Conservation (phyloP, 805 yeast species). For the Candida hungchunana region DNA sequence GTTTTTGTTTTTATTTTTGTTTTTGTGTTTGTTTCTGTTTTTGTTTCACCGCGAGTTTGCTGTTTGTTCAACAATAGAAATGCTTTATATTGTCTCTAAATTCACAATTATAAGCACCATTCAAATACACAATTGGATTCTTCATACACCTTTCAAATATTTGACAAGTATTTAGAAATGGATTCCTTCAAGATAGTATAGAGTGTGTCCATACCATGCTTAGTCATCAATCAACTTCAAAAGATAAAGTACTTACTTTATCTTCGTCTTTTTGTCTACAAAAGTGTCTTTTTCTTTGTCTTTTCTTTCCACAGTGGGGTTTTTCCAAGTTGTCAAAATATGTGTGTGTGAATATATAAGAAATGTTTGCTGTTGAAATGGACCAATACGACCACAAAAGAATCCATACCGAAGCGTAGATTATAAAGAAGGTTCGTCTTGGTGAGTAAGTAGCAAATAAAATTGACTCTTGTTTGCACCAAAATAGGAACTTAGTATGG, state of each 20-base stretch:
- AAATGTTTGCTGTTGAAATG: constrained; percentile 58
- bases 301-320: too few species aligned
- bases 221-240: too few species aligned
- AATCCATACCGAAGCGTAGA: constrained; percentile 20
- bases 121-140: too few species aligned
- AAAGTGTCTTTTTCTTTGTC: too few species aligned
- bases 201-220: too few species aligned
- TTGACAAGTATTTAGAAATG: too few species aligned
- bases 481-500: constrained; percentile 82
- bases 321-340: not conserved
- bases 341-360: not conserved
- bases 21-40: not conserved
- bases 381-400: constrained; percentile 54
- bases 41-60: not conserved
- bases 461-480: constrained; percentile 84
- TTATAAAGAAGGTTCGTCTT: constrained; percentile 32
- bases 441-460: constrained; percentile 75
- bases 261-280: too few species aligned
- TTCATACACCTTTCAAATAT: too few species aligned
- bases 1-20: constrained; percentile 3
- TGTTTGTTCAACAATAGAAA: not conserved
- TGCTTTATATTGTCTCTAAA: not conserved
- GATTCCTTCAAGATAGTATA: too few species aligned
- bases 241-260: too few species aligned
- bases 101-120: too few species aligned